Conservation (phyloP, 1,139 yeast species). For the Taiozyma sp. region DNA sequence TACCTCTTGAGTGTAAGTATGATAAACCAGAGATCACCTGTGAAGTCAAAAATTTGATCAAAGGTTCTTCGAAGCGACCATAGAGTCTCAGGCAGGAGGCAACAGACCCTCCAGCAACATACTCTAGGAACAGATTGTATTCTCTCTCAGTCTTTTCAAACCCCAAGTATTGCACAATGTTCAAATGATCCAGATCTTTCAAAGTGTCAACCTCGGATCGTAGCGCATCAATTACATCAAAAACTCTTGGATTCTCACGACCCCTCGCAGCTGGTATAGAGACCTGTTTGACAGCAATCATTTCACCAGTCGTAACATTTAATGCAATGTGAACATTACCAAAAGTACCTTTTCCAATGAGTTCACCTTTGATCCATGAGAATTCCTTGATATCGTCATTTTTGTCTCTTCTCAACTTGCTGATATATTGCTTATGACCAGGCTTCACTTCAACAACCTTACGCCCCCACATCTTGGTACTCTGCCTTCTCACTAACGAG, state of each 20-base stretch:
- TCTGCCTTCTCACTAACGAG: conserved; percentile 53
- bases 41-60: conserved; percentile 67
- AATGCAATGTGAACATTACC: conserved; percentile 94
- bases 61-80: conserved; percentile 79
- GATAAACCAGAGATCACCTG: conserved; percentile 84
- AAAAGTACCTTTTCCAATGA: conserved; percentile 95
- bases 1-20: conserved; percentile 82
- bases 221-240: conserved; percentile 74
- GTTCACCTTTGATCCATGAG: conserved; percentile 92
- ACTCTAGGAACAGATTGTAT: conserved; percentile 85
- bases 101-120: conserved; percentile 97
- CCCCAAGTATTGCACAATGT: conserved; percentile 94
- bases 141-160: conserved; percentile 75
- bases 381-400: conserved; percentile 76
- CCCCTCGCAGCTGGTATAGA: conserved; percentile 48
- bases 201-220: conserved; percentile 90
- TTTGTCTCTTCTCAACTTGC: conserved; percentile 52
- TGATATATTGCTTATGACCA: conserved; percentile 54
- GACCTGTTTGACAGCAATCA: conserved; percentile 98
- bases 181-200: conserved; percentile 90
- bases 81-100: conserved; percentile 80
- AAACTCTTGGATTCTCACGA: conserved; percentile 38
- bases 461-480: conserved; percentile 98
- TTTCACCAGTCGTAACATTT: conserved; percentile 95
- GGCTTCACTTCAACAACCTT: conserved; percentile 88